Base-by-base conservation (phyloP, 2,329 filamentous ascomycete species). In the Kalmusia sp. region DNA sequence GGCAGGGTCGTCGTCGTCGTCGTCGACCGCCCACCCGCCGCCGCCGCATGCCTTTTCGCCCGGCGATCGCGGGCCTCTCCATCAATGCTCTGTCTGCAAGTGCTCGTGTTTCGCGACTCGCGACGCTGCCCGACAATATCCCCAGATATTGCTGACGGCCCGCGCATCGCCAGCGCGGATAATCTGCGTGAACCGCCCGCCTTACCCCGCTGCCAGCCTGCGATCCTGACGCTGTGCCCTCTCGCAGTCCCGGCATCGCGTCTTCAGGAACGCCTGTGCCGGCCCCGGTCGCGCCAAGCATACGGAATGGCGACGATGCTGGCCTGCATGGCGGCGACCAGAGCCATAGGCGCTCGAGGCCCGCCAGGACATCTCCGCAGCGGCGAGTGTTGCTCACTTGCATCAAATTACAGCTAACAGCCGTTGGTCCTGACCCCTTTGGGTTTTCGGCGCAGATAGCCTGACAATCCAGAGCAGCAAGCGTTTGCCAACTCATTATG, bases 401-500 rank as follows among this genome's bases (percentile, higher is more conserved):
- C 61, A 69, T 65, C 58, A 55, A 57, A 57, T n/a, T 61, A 63
- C 66, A 66, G 57, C 65, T 65, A 68, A 65, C 65, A 70, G 66
- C 71, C 70, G 71, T 73, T 73, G 69, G 64, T 68, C 59, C 61
- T 71, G 64, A 50, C 68, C 67, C 37, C 39, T 64, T 72, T 60
- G 52, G 70, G 70, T 41, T 33, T 58, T 55, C 58, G 67, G 66
- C 67, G 69, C 71, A 72, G 67, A 65, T 72, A 63, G 68, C 61
- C 68, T 62, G 59, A 64, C 63, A 44, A 60, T 52, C 61, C 64
- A 64, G 62, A 67, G 58, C 62, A 64, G 68, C 68, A 70, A 69
- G 68, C 69, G 69, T 67, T 64, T 70, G 71, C 71, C 71, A 73
- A 63, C 69, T 71, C 69, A 69, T 64, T 63, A 66, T 63, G 63